phyloP scores from a whole-genome alignment of 805 yeast genomes.

The Lachancea lanzarotensis region DNA sequence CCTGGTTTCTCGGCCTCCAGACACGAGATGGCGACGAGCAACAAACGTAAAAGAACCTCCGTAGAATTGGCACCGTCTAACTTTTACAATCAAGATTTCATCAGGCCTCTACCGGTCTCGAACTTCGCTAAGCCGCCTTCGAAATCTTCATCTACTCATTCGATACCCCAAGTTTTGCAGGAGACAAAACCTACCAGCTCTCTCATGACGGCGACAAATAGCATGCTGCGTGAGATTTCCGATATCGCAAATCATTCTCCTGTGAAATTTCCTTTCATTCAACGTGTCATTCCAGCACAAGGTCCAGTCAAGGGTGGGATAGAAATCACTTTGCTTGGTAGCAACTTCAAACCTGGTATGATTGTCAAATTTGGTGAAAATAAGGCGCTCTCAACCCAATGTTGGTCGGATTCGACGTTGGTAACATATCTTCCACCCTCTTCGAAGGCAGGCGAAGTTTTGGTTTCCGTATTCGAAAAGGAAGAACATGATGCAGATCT shows the following conservation, averaged over 20 bases:
- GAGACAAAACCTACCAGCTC: slow-evolving; percentile 3
- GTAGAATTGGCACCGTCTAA: slow-evolving; percentile 6
- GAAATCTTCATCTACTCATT: slow-evolving; percentile 12
- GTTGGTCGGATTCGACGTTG: slow-evolving; percentile 93
- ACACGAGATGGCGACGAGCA: slow-evolving; percentile 13
- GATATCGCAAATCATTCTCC: slow-evolving; percentile 7
- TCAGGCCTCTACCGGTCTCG: background rate
- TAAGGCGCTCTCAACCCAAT: slow-evolving; percentile 76
- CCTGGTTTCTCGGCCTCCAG: slow-evolving; percentile 10
- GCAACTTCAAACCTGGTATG: slow-evolving; percentile 77
- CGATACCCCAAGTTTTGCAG: slow-evolving; percentile 3
- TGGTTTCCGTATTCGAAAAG: slow-evolving; percentile 61
- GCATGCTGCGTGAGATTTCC: slow-evolving; percentile 10
- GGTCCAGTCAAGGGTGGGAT: slow-evolving; percentile 97
- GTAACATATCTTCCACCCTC: slow-evolving; percentile 95
- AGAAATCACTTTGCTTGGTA: slow-evolving; percentile 86
- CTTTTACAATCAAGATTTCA: background rate
- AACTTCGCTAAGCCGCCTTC: slow-evolving; percentile 3
- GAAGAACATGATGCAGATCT: slow-evolving; percentile 8
- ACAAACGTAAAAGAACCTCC: slow-evolving; percentile 17
- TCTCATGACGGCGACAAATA: slow-evolving; percentile 8
- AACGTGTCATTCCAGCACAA: slow-evolving; percentile 87
- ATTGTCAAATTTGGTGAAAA: slow-evolving; percentile 81
- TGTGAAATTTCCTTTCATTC: slow-evolving; percentile 48
- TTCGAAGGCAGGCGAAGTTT: slow-evolving; percentile 79